A percentile compares a stretch with the other conserved stretches of the same genome.
phyloP scores from a whole-genome alignment of 371 early-diverging fungal genomes.

The Apophysomyces variabilis region DNA sequence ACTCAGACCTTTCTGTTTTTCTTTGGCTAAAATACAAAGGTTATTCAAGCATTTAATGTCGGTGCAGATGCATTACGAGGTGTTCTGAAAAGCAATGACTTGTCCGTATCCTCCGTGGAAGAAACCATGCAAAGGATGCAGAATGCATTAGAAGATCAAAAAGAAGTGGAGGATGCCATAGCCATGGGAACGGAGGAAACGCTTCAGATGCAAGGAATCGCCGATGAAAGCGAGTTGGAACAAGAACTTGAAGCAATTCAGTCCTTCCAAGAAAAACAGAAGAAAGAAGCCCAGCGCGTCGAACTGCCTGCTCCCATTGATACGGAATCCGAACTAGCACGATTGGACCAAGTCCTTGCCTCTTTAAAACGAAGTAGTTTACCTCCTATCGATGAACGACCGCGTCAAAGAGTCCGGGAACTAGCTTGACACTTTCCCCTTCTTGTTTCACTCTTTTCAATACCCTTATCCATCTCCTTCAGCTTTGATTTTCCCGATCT shows the following conservation, averaged over 20 bases:
- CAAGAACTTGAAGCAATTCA: slow-evolving; percentile 46
- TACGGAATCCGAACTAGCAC: slow-evolving; percentile 20
- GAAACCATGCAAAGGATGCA: slow-evolving; percentile 53
- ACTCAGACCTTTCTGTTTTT: background rate
- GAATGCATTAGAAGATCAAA: slow-evolving; percentile 54
- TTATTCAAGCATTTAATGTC: slow-evolving; percentile 57
- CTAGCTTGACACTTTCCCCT: background rate
- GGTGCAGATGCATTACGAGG: slow-evolving; percentile 54
- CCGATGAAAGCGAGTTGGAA: slow-evolving; percentile 50
- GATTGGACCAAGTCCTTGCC: slow-evolving; percentile 15
- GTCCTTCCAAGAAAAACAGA: background rate
- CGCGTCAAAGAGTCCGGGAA: slow-evolving; percentile 5
- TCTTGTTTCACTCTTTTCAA: too few species aligned
- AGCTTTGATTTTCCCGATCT: background rate
- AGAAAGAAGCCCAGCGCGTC: background rate
- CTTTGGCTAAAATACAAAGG: slow-evolving; percentile 24
- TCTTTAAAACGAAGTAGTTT: slow-evolving; percentile 9
- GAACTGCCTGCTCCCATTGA: slow-evolving; percentile 16
- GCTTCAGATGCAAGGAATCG: slow-evolving; percentile 7
- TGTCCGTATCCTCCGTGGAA: slow-evolving; percentile 50
- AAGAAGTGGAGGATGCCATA: slow-evolving; percentile 61
- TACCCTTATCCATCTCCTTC: background rate
- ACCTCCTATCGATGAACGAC: background rate
- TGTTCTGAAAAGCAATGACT: slow-evolving; percentile 35
- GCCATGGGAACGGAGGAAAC: slow-evolving; percentile 31